Evolutionary conservation across 495 filamentous ascomycete species (phyloP).

Genomic region (Penicillium diatomitis): DNA sequence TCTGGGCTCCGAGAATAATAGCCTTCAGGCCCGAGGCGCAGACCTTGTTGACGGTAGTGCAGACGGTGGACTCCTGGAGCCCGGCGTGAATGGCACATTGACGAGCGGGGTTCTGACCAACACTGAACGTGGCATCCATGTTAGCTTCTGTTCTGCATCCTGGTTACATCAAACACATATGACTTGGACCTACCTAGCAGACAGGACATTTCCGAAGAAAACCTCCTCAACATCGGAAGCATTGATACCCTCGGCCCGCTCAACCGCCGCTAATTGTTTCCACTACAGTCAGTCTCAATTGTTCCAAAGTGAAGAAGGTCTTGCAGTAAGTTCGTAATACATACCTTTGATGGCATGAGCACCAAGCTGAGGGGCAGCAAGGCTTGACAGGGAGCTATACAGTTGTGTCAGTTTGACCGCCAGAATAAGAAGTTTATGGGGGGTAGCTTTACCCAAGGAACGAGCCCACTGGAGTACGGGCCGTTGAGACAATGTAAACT

Average conservation of each 20-base stretch:
- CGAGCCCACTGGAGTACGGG: conserved; percentile 82
- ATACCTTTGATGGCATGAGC: conserved; percentile 85
- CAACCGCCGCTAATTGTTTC: conserved; percentile 58
- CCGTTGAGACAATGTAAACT: conserved; percentile 92
- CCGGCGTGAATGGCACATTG: conserved; percentile 88
- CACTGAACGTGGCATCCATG: conserved; percentile 38
- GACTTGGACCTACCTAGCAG: conserved; percentile 61
- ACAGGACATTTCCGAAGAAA: conserved; percentile 96
- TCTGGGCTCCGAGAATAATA: conserved; percentile 89
- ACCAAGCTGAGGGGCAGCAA: conserved; percentile 79
- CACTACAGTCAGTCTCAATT: conserved; percentile 8
- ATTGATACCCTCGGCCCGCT: conserved; percentile 76
- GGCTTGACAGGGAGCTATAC: conserved; percentile 68
- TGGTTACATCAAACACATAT: neutral
- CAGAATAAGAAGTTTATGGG: conserved; percentile 7
- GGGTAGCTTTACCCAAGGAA: conserved; percentile 66
- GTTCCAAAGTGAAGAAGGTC: neutral
- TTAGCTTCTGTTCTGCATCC: conserved; percentile 2
- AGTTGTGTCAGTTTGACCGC: conserved; percentile 6
- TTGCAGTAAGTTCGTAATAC: neutral
- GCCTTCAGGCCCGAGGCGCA: conserved; percentile 92
- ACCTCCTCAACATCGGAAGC: conserved; percentile 85
- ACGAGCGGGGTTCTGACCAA: conserved; percentile 92
- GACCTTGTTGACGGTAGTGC: conserved; percentile 97
- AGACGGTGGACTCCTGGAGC: conserved; percentile 65